Evolutionary conservation across 2,329 filamentous ascomycete species (phyloP), one percentile per base, ranked within the genome.

Genomic region (Colletotrichum sp.): DNA sequence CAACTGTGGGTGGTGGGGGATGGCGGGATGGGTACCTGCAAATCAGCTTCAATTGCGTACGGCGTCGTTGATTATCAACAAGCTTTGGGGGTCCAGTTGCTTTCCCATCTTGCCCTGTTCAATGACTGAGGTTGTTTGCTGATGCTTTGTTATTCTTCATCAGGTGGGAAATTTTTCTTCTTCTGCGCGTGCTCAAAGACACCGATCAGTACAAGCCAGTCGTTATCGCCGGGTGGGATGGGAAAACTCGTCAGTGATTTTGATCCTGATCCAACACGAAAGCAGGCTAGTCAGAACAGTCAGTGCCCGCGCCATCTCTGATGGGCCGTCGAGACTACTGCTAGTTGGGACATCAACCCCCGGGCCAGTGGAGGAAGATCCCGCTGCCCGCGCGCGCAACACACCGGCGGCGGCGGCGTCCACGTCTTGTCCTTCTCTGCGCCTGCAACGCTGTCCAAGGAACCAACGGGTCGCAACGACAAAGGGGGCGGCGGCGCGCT

Each of bases 201-300:
- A 32, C 16, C 24, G 32, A 57, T 52, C 43, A 48, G 43, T 48
- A 18, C 52, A 32, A 60, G 34, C n/a, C 59, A 64, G 26, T 68
- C 59, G 61, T 75, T 73, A 69, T 73, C 59, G 70, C 64, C 59
- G 43, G 70, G 59, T 73, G 64, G 30, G 64, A 68, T 68, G 57
- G 43, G 30, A 48, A 64, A 68, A 43, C 14, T 60, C 64, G 52
- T 60, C 57, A 60, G 64, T 16, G 43, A 36, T 57, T 64, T 34
- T 12, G n/a, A 69, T 60, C 59, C 21, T 72, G 34, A 73, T 69
- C 64, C 57, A 68, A 9, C 34, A 70, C 68, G 26, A 52, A 65
- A 39, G 57, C 21, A 75, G 70, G 34, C 64, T 72, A 73, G 73
- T 57, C 70, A 24, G 57, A 24, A 26, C 63, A 72, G 57, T 28